These are phyloP conservation scores for Amanita subjunquillea DNA, from an alignment of 768 basidiomycete species.

Conservation along the genomic window DNA sequence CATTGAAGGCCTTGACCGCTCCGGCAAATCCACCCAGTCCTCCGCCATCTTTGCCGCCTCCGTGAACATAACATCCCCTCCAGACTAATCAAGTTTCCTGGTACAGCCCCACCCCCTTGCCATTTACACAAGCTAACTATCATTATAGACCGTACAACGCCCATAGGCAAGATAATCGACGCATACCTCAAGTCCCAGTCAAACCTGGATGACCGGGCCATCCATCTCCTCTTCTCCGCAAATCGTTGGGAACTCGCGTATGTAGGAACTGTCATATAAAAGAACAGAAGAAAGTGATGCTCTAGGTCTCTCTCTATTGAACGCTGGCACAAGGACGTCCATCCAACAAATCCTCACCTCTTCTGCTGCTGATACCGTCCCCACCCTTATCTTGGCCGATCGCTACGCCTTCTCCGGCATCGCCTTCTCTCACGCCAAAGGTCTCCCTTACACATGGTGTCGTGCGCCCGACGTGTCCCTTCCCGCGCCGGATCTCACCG, in stretches of 20 bases:
- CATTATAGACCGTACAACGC: conserved; percentile 71
- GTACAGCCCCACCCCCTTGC: conserved; percentile 29
- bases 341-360: conserved; percentile 50
- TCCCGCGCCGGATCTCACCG: conserved; percentile 78
- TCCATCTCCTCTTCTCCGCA: conserved; percentile 92
- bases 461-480: conserved; percentile 77
- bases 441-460: conserved; percentile 76
- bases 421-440: conserved; percentile 70
- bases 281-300: background rate
- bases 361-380: background rate
- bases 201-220: conserved; percentile 84
- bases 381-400: conserved; percentile 72
- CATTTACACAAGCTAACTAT: background rate
- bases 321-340: conserved; percentile 28
- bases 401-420: conserved; percentile 96
- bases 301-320: background rate
- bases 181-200: conserved; percentile 76
- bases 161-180: conserved; percentile 90
- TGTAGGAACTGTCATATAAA: conserved; percentile 12
- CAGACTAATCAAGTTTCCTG: conserved; percentile 80
- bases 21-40: conserved; percentile 90
- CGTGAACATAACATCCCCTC: conserved; percentile 33
- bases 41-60: conserved; percentile 48
- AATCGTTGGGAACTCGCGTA: conserved; percentile 96
- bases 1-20: conserved; percentile 91